A percentile compares a stretch with the other conserved stretches of the same genome.
Evolutionary conservation across 495 filamentous ascomycete species (phyloP).

Genomic region (Copromyces sp.): DNA sequence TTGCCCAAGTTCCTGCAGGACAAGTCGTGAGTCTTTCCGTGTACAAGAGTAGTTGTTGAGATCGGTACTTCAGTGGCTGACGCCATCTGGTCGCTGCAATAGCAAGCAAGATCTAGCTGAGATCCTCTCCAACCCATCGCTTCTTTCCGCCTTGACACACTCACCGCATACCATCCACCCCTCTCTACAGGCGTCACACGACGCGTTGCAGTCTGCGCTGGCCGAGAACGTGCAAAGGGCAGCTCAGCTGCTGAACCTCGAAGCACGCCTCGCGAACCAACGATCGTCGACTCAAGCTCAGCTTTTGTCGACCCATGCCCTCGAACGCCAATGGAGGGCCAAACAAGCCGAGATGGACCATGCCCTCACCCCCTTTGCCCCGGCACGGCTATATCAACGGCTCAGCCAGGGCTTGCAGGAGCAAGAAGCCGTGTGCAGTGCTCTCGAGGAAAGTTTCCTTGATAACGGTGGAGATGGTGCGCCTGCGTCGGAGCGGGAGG

Average conservation of each 20-base stretch:
- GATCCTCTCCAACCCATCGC: constrained; percentile 47
- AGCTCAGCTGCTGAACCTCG: constrained; percentile 45
- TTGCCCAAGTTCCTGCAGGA: constrained; percentile 59
- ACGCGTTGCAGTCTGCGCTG: constrained; percentile 49
- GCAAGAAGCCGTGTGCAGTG: constrained; percentile 70
- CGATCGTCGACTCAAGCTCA: constrained; percentile 65
- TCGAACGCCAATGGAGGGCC: constrained; percentile 82
- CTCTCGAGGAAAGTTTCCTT: constrained; percentile 83
- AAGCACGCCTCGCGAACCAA: constrained; percentile 49
- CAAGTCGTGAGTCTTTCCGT: constrained; percentile 51
- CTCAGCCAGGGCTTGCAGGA: constrained; percentile 65
- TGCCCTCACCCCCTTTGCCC: constrained; percentile 73
- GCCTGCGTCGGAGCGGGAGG: constrained; percentile 62
- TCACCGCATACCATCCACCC: constrained; percentile 56
- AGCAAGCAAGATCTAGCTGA: constrained; percentile 55
- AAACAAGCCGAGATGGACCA: constrained; percentile 84
- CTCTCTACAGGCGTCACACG: constrained; percentile 45
- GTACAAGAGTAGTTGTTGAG: neutral
- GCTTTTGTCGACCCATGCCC: constrained; percentile 69
- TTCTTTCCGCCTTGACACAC: constrained; percentile 54
- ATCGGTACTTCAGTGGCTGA: neutral
- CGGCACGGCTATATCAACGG: constrained; percentile 71
- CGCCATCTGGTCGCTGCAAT: neutral
- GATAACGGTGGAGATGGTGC: constrained; percentile 34
- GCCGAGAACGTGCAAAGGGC: constrained; percentile 58